These are phyloP conservation scores for Botrytis sinoallii DNA, from an alignment of 2,329 filamentous ascomycete genomes.

Conservation along the genomic window DNA sequence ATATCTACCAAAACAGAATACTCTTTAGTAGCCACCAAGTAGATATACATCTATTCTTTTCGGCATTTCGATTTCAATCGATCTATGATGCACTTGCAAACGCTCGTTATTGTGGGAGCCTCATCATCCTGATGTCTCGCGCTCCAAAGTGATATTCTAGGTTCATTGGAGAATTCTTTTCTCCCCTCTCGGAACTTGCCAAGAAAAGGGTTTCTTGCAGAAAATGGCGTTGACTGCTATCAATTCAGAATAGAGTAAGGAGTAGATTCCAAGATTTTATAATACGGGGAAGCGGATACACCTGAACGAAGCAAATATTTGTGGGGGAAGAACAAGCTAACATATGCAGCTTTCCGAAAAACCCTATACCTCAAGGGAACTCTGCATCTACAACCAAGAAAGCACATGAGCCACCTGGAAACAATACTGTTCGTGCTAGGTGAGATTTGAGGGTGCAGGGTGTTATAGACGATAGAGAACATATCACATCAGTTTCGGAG, in stretches of 20 bases:
- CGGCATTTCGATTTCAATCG: rapidly evolving
- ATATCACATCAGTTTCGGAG: rapidly evolving
- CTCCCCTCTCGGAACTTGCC: background rate
- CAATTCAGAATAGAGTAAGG: rapidly evolving
- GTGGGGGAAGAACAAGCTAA: background rate
- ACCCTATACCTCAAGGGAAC: background rate
- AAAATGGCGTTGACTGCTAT: background rate
- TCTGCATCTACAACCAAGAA: background rate
- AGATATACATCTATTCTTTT: background rate
- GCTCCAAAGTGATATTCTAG: background rate
- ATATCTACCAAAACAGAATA: background rate
- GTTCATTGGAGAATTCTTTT: background rate
- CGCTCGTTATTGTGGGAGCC: background rate
- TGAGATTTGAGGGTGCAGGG: background rate
- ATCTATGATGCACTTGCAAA: background rate
- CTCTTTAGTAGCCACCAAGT: background rate
- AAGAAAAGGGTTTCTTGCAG: background rate
- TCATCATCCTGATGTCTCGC: background rate
- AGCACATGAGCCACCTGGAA: background rate
- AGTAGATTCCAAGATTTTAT: background rate
- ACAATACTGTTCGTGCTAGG: background rate
- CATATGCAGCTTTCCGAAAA: background rate
- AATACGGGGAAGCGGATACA: background rate
- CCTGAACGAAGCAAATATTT: background rate
- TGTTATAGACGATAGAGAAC: background rate